phyloP scores from a whole-genome alignment of 2,329 filamentous ascomycete genomes.

The Fusarium cicatricum region DNA sequence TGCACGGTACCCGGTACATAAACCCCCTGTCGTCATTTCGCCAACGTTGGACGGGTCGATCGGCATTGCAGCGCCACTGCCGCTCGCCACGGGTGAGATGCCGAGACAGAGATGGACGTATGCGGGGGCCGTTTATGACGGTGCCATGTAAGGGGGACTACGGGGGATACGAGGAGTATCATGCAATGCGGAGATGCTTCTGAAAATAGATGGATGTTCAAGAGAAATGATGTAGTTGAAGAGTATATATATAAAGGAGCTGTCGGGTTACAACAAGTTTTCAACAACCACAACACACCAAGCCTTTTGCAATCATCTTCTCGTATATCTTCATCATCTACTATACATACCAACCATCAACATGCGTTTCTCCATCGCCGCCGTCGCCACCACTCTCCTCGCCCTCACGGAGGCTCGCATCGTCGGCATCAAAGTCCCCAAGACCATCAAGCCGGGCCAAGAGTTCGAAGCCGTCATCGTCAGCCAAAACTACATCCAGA shows the following conservation, averaged over 20 bases:
- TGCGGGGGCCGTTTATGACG: not conserved
- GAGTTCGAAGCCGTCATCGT: slow-evolving; percentile 50
- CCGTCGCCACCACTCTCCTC: slow-evolving; percentile 38
- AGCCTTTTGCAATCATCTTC: not conserved
- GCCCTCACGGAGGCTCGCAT: slow-evolving; percentile 51
- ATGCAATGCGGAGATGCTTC: not conserved
- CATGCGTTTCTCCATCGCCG: slow-evolving; percentile 41
- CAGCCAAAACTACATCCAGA: slow-evolving; percentile 55
- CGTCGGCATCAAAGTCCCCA: slow-evolving; percentile 52
- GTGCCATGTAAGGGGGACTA: too few species aligned
- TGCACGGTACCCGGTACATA: too few species aligned
- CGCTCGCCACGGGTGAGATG: too few species aligned
- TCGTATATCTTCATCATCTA: too few species aligned
- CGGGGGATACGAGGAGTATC: not conserved
- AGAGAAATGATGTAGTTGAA: not conserved
- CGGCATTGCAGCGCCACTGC: not conserved
- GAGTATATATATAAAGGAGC: not conserved
- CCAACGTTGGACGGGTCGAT: not conserved
- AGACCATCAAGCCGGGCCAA: slow-evolving; percentile 49
- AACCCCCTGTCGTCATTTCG: too few species aligned
- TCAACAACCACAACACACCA: not conserved
- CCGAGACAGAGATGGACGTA: not conserved
- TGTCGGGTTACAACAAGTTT: not conserved
- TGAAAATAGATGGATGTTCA: not conserved
- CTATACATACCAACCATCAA: slow-evolving; percentile 14